Evolutionary conservation across 2,329 filamentous ascomycete species (phyloP).

Genomic region (Metarhizium album): DNA sequence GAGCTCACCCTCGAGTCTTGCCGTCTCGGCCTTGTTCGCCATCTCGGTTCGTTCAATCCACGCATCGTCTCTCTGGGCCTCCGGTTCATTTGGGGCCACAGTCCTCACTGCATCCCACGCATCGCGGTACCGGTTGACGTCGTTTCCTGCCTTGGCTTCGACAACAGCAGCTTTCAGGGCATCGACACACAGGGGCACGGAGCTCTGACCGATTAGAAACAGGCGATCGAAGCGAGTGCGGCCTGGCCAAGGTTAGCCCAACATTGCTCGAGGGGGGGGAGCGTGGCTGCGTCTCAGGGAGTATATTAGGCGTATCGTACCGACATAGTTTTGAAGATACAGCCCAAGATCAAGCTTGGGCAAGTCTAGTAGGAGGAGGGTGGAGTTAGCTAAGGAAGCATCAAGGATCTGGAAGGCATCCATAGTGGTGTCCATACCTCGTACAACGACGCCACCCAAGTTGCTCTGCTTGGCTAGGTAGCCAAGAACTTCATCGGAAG

Average conservation of each 20-base stretch:
- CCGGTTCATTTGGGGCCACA: conserved; percentile 55
- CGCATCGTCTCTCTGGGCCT: conserved; percentile 54
- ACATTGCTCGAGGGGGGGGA: neutral
- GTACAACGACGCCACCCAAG: conserved; percentile 35
- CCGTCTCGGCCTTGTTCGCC: conserved; percentile 57
- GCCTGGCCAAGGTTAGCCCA: conserved; percentile 36
- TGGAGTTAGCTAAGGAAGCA: neutral
- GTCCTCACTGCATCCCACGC: conserved; percentile 54
- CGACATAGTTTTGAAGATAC: conserved; percentile 82
- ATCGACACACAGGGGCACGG: conserved; percentile 64
- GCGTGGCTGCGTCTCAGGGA: neutral
- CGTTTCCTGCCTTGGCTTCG: conserved; percentile 66
- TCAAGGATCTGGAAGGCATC: neutral
- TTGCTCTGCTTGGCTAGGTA: conserved; percentile 38
- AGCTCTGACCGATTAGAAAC: conserved; percentile 68
- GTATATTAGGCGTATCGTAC: conserved; percentile 32
- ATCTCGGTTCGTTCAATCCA: conserved; percentile 65
- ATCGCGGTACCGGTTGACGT: conserved; percentile 60
- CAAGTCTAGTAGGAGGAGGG: conserved; percentile 38
- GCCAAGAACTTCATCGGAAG: conserved; percentile 21
- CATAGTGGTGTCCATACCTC: conserved; percentile 24
- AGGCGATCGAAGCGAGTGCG: conserved; percentile 74
- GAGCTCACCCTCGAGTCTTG: conserved; percentile 72
- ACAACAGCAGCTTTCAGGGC: conserved; percentile 67
- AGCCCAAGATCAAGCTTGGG: conserved; percentile 88